phyloP scores from a whole-genome alignment of 805 yeast genomes.

The Candida pini region DNA sequence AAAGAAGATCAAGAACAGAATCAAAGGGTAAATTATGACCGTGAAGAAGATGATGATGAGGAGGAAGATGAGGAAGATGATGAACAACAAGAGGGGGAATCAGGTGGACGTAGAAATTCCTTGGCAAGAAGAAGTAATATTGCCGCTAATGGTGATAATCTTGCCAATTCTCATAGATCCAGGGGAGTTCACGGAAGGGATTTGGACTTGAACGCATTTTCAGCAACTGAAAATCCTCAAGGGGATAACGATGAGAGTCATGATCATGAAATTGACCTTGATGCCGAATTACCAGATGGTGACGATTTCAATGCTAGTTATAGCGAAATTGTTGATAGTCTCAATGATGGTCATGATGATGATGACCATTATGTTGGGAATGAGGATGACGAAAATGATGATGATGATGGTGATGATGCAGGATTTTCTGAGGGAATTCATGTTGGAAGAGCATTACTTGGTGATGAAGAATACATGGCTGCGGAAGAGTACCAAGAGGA shows the following conservation, averaged over 20 bases:
- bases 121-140: neutral
- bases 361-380: conserved; percentile 7
- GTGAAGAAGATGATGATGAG: conserved; percentile 9
- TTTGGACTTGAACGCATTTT: neutral
- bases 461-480: conserved; percentile 30
- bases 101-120: neutral
- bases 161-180: neutral
- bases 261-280: conserved; percentile 31
- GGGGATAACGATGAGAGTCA: neutral
- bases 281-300: conserved; percentile 41
- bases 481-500: conserved; percentile 33
- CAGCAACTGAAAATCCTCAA: neutral
- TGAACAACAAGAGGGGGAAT: conserved; percentile 2
- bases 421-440: conserved; percentile 8
- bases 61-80: conserved; percentile 23
- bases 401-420: conserved; percentile 2
- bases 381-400: conserved; percentile 9
- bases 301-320: conserved; percentile 32
- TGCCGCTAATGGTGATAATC: neutral
- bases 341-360: conserved; percentile 20
- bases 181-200: no score
- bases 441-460: conserved; percentile 3
- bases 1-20: conserved; percentile 19
- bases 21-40: conserved; percentile 16
- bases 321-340: conserved; percentile 25